Conservation (phyloP, 2,329 filamentous ascomycete species). For the Thielaviopsis populi region DNA sequence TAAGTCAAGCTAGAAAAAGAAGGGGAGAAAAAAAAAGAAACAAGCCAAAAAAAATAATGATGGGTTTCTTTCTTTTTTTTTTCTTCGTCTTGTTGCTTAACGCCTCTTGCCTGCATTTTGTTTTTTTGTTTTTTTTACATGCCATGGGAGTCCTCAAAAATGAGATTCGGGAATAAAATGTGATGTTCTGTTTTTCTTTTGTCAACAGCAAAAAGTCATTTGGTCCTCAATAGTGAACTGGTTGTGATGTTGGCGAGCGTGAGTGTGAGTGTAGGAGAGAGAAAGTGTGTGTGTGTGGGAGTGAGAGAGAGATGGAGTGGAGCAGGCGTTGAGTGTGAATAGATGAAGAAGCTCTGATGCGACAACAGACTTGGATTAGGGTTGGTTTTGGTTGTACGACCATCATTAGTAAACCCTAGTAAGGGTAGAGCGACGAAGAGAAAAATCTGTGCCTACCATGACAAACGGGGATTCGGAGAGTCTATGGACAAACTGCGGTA, state of each 20-base stretch:
- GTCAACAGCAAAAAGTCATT: constrained; percentile 15
- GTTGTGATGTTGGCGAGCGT: too few species aligned
- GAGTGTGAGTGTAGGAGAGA: neutral
- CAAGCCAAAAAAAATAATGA: constrained; percentile 12
- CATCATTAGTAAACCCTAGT: too few species aligned
- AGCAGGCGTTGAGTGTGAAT: too few species aligned
- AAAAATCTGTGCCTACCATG: too few species aligned
- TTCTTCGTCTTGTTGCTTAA: constrained; percentile 10
- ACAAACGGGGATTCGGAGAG: too few species aligned
- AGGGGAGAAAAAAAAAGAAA: constrained; percentile 11
- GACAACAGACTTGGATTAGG: too few species aligned
- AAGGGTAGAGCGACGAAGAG: too few species aligned
- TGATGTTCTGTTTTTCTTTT: constrained; percentile 26
- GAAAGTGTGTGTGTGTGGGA: too few species aligned
- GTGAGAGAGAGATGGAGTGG: too few species aligned
- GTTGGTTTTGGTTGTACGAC: too few species aligned
- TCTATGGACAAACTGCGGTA: too few species aligned
- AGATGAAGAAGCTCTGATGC: too few species aligned
- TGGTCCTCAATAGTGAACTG: neutral
- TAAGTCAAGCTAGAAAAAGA: constrained; percentile 33
- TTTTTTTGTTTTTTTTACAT: constrained; percentile 21
- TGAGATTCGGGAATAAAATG: constrained; percentile 24
- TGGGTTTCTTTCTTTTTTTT: constrained; percentile 10
- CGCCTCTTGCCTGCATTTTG: constrained; percentile 4
- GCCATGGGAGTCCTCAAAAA: constrained; percentile 23